Conservation (phyloP, 441 rosid genomes). For the Populus trichocarpa region DNA sequence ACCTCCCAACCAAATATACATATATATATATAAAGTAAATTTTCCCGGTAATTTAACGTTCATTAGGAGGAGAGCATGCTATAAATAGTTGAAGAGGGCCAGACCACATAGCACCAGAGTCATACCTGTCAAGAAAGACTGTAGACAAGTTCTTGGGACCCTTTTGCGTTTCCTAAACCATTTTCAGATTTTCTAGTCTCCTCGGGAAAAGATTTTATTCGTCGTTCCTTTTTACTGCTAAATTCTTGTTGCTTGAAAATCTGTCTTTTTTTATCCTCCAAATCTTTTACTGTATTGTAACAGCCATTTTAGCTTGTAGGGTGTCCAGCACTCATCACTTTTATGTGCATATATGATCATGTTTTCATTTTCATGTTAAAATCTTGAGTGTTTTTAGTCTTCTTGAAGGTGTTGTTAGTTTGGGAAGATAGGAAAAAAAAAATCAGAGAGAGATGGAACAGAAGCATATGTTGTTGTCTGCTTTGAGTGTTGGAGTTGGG, state of each 20-base stretch:
- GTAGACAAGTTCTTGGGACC: conserved; percentile 22
- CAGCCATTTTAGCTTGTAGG: background rate
- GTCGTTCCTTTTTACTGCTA: background rate
- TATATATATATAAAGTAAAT: background rate
- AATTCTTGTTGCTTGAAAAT: no score
- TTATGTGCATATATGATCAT: background rate
- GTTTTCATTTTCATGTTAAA: background rate
- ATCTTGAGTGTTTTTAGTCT: background rate
- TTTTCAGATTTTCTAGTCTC: conserved; percentile 12
- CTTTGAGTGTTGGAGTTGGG: conserved; percentile 86
- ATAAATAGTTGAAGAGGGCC: conserved; percentile 41
- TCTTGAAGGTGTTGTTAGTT: background rate
- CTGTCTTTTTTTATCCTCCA: background rate
- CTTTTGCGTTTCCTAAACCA: background rate
- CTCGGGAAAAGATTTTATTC: background rate
- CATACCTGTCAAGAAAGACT: conserved; percentile 30
- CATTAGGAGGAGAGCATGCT: conserved; percentile 31
- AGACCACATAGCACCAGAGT: conserved; percentile 22
- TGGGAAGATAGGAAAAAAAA: background rate
- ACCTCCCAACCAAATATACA: conserved; percentile 18
- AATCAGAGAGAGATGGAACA: conserved; percentile 58
- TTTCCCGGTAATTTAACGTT: conserved; percentile 26
- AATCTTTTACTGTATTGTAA: background rate
- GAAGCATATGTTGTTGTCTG: conserved; percentile 66
- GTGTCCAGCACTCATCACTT: background rate